Conservation (phyloP, 306 rosid species). For the Rubus idaeus region DNA sequence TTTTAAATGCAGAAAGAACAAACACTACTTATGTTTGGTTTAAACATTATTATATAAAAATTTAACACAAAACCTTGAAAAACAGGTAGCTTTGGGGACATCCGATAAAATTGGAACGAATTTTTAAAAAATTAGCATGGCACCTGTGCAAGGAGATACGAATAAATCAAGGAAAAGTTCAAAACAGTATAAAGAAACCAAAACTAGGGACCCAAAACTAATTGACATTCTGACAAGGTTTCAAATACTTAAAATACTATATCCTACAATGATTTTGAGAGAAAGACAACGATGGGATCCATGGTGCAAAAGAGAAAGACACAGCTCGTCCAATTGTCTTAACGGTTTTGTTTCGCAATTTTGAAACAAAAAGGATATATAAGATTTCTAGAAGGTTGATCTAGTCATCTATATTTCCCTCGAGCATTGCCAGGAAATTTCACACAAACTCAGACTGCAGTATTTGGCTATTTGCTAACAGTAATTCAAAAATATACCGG, state of each 20-base stretch:
- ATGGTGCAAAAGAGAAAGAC: neutral
- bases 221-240: neutral
- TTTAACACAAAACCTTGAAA: too few species aligned
- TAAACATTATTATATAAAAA: too few species aligned
- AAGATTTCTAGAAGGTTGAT: too few species aligned
- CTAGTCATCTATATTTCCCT: too few species aligned
- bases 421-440: neutral
- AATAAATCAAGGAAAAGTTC: neutral
- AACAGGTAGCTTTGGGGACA: too few species aligned
- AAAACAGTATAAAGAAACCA: neutral
- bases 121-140: neutral
- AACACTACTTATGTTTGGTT: neutral
- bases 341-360: neutral
- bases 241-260: neutral
- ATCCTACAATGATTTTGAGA: neutral
- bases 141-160: neutral
- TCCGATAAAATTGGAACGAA: neutral
- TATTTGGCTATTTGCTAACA: neutral
- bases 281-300: neutral
- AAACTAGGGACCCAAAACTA: neutral
- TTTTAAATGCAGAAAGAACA: neutral
- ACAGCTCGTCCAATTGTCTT: neutral
- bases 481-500: neutral
- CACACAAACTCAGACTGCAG: neutral
- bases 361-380: neutral